phyloP scores from a whole-genome alignment of 2,329 filamentous ascomycete genomes.

The Hansfordia pulvinata region DNA sequence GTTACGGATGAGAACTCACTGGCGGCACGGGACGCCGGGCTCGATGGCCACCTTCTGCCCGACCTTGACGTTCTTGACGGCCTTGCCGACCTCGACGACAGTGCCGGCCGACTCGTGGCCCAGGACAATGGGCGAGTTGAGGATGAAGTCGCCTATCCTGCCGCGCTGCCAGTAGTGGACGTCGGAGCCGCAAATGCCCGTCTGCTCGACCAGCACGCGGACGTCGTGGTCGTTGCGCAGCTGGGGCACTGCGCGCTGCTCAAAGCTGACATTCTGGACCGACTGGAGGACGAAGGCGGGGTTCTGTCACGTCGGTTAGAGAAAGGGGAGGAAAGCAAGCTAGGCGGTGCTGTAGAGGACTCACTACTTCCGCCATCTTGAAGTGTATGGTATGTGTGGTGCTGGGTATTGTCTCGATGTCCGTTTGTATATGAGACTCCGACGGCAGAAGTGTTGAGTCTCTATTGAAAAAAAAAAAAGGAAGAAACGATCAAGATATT shows the following conservation, averaged over 20 bases:
- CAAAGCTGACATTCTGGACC: slow-evolving; percentile 27
- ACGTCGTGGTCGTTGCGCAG: slow-evolving; percentile 26
- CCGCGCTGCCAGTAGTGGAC: slow-evolving; percentile 18
- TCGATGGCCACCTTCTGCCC: slow-evolving; percentile 46
- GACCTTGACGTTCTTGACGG: slow-evolving; percentile 27
- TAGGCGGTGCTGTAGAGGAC: neutral
- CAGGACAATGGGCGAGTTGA: slow-evolving; percentile 40
- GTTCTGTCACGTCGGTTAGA: slow-evolving; percentile 24
- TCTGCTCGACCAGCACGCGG: slow-evolving; percentile 27
- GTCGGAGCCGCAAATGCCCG: slow-evolving; percentile 22
- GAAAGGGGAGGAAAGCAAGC: neutral
- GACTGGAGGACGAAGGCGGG: slow-evolving; percentile 31
- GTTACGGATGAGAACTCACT: no score
- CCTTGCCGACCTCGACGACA: slow-evolving; percentile 41
- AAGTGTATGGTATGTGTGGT: no score
- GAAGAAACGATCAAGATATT: no score
- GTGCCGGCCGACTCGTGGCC: slow-evolving; percentile 54
- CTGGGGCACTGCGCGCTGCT: slow-evolving; percentile 24
- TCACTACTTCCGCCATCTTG: slow-evolving; percentile 5
- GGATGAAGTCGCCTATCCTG: slow-evolving; percentile 15
- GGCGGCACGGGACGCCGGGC: slow-evolving; percentile 41
- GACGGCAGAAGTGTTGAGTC: no score
- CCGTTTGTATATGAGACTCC: no score
- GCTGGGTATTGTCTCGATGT: no score
- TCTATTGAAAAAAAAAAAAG: no score